phyloP scores from a whole-genome alignment of 352 stramenopile species.

The Pythium utonaiense region DNA sequence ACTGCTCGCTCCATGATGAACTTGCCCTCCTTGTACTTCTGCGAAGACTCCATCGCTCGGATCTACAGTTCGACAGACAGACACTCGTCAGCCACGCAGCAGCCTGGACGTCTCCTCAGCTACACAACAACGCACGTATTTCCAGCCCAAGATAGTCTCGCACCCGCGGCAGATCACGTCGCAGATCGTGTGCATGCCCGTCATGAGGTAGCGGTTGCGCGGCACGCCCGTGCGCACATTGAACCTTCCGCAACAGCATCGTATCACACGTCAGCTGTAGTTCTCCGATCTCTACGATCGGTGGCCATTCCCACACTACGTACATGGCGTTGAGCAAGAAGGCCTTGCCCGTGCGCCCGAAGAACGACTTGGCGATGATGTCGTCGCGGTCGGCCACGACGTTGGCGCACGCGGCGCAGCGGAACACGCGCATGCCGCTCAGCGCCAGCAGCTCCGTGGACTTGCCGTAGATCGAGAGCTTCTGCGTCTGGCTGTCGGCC shows the following conservation, averaged over 20 bases:
- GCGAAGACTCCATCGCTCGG: conserved; percentile 73
- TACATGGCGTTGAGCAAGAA: conserved; percentile 82
- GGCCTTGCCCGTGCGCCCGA: conserved; percentile 66
- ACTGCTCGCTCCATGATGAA: conserved; percentile 79
- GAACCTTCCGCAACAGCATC: conserved; percentile 47
- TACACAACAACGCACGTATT: conserved; percentile 56
- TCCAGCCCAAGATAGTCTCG: conserved; percentile 67
- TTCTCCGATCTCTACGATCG: no score
- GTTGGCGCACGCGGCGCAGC: conserved; percentile 59
- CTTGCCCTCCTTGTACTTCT: conserved; percentile 87
- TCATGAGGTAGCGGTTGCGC: conserved; percentile 75
- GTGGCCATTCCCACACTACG: no score
- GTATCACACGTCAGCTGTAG: no score
- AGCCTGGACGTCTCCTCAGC: no score
- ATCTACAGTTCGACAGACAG: conserved; percentile 31
- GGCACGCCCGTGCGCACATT: conserved; percentile 56
- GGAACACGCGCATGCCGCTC: conserved; percentile 47
- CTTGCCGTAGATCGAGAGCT: conserved; percentile 28
- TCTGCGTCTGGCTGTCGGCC: not conserved
- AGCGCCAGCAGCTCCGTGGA: conserved; percentile 47
- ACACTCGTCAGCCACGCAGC: not conserved
- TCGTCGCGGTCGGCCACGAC: conserved; percentile 66
- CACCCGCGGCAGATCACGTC: conserved; percentile 65
- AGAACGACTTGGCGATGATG: conserved; percentile 77
- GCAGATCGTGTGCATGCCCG: conserved; percentile 74